phyloP scores from a whole-genome alignment of 75 land plant genomes.

The Selaginella tamariscina region DNA sequence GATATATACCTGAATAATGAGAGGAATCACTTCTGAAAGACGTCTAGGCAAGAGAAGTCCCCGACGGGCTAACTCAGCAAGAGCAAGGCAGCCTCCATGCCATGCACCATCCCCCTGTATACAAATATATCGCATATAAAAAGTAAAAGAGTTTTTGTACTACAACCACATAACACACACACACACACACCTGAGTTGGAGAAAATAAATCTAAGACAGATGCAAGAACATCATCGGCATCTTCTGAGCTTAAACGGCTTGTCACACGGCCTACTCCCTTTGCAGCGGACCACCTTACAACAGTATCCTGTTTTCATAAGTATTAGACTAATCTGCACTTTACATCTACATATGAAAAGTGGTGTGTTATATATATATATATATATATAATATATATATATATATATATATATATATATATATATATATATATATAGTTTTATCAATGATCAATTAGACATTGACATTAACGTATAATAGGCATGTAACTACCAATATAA shows the following conservation, averaged over 20 bases:
- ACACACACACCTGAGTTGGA: slow-evolving; percentile 80
- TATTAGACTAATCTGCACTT: no score
- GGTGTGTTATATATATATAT: no score
- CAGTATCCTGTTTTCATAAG: slow-evolving; percentile 55
- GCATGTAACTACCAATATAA: no score
- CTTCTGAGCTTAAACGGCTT: slow-evolving; percentile 51
- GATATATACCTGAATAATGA: slow-evolving; percentile 53
- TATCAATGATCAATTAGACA: no score
- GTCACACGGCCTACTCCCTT: slow-evolving; percentile 94
- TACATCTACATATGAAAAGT: no score
- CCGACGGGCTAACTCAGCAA: slow-evolving; percentile 98
- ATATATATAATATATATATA: no score
- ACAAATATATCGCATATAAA: neutral
- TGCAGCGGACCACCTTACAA: slow-evolving; percentile 98
- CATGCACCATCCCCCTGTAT: slow-evolving; percentile 96
- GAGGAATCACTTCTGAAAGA: slow-evolving; percentile 77
- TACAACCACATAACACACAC: no score
- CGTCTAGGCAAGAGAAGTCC: slow-evolving; percentile 81
- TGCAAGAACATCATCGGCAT: slow-evolving; percentile 75
- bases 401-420: no score
- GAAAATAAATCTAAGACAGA: slow-evolving; percentile 84
- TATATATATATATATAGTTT: no score
- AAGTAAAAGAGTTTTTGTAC: neutral
- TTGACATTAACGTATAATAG: no score
- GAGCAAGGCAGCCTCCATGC: slow-evolving; percentile 99